Base-by-base conservation (phyloP, 2,329 filamentous ascomycete genomes). In the Aspergillus sp. region DNA sequence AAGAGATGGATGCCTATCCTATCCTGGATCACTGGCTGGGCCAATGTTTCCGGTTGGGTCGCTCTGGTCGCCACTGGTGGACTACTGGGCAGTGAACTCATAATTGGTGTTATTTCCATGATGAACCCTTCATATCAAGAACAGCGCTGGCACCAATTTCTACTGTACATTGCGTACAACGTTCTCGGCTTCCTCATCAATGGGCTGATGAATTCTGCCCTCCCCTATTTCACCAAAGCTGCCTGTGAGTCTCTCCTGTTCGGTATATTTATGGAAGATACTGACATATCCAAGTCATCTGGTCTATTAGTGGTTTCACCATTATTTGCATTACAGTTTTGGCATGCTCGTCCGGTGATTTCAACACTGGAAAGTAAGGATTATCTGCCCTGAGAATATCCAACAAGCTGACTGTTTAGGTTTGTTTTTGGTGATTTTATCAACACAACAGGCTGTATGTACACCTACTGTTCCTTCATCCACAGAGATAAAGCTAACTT, bases 21-120 rank as follows among this genome's bases (percentile, higher is more conserved):
- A 8, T 83, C 81, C 37, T 88, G 83, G 71, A 77, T 82, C 37
- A 87, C 83, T 0, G 85, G 85, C 27, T 88, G 84, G 83, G 52
- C 64, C 26, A 67, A 86, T 83, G 77, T 82, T 32, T 81, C 81
- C n/a, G 84, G 83, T 11, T 88, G 84, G 82, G 53, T 70, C 54
- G 79, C 80, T 7, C 65, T 88, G 42, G 82, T 80, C 5, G 84
- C 85, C 6, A 85, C 83, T 0, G 84, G 79, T 11, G 82, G 83
- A 1, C 70, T 87, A 19, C 72, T 88, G 5, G 83, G 81, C 9
- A 84, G 80, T 52, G 77, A 83, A 49, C 76, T 88, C 49, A 76
- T 88, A 39, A 60, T 85, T 27, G 81, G 83, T 43, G 74, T 85
- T 35, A 81, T 87, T 41, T 71, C 76, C 2, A 67, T 88, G 31